phyloP scores from a whole-genome alignment of 345 rosid species.

The Excoecaria cochinchinensis region DNA sequence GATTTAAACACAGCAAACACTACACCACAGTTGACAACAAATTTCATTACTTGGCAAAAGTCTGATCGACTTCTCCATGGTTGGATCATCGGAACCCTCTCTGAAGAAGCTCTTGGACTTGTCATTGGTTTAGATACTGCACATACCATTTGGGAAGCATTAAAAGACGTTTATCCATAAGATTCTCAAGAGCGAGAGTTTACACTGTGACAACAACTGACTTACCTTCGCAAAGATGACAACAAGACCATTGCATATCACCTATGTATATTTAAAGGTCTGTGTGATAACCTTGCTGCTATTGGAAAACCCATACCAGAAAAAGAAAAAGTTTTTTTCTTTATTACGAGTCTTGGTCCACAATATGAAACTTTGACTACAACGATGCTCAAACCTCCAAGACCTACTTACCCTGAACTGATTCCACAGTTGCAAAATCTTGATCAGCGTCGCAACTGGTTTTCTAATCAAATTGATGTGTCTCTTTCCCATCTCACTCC shows the following conservation, averaged over 20 bases:
- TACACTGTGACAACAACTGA: not conserved
- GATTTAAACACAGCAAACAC: not conserved
- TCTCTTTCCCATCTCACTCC: not conserved
- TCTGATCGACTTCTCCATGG: constrained; percentile 1
- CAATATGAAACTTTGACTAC: no score
- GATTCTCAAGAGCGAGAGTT: constrained; percentile 2
- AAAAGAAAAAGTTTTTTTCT: not conserved
- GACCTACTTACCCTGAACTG: no score
- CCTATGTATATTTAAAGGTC: not conserved
- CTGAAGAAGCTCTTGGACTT: not conserved
- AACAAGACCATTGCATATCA: not conserved
- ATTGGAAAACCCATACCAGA: constrained; percentile 9
- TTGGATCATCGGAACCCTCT: constrained; percentile 7
- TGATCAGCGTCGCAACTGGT: no score
- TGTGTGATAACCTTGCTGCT: not conserved
- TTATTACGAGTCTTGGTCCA: constrained; percentile 1
- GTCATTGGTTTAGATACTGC: not conserved
- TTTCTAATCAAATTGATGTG: no score
- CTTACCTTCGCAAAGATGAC: not conserved
- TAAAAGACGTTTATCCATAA: not conserved
- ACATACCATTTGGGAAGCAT: not conserved
- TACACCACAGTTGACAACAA: not conserved
- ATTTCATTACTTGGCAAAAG: not conserved
- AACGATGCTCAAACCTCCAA: no score
- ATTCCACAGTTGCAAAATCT: no score